A percentile compares a stretch with the other conserved stretches of the same genome.
These are phyloP conservation scores for Phytopythium cucurbitacearum DNA, from an alignment of 352 stramenopile genomes.

Conservation along the genomic window DNA sequence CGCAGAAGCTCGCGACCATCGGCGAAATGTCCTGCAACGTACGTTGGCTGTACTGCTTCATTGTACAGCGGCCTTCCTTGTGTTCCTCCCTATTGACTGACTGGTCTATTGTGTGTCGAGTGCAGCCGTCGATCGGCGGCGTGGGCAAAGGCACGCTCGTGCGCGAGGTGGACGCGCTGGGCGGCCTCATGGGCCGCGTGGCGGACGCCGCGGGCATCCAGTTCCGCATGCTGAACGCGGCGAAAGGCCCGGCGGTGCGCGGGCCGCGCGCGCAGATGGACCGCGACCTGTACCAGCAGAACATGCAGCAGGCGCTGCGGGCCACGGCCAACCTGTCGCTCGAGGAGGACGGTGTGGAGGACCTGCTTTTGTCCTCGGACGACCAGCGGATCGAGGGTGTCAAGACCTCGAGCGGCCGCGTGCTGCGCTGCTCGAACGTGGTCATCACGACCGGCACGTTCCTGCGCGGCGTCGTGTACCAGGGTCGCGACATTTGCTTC, in stretches of 20 bases:
- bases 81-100: neutral
- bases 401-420: conserved; percentile 46
- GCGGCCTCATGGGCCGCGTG: conserved; percentile 96
- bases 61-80: no score
- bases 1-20: conserved; percentile 92
- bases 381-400: conserved; percentile 68
- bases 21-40: conserved; percentile 99
- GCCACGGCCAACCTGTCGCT: conserved; percentile 87
- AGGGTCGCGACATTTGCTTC: conserved; percentile 89
- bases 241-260: conserved; percentile 88
- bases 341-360: conserved; percentile 93
- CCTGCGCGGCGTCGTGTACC: conserved; percentile 94
- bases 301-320: conserved; percentile 89
- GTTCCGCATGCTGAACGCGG: conserved; percentile 96
- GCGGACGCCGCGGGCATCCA: conserved; percentile 96
- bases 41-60: conserved; percentile 9
- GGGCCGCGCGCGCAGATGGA: conserved; percentile 95
- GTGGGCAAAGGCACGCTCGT: conserved; percentile 99
- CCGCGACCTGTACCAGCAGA: conserved; percentile 94
- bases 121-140: conserved; percentile 94
- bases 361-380: conserved; percentile 82
- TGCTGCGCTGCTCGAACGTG: conserved; percentile 53
- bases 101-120: conserved; percentile 3
- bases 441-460: conserved; percentile 99
- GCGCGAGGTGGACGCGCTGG: conserved; percentile 96